Base-by-base conservation (phyloP, 305 asterid genomes). In the Rubia balearica region DNA sequence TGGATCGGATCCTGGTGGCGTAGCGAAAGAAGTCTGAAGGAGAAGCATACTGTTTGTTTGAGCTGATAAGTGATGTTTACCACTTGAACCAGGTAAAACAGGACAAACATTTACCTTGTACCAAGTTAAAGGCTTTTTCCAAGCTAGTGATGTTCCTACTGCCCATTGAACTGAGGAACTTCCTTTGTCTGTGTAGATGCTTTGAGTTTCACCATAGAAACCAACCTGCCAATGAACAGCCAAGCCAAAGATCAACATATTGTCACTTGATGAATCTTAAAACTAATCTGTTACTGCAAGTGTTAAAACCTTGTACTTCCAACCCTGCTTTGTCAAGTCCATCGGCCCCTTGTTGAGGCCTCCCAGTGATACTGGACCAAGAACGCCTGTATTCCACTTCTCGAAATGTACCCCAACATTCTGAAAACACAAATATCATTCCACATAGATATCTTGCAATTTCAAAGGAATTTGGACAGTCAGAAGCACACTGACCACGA, bases 91-190 rank as follows among this genome's bases (percentile, higher is more conserved):
- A 1, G 16, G 7, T 7, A 24, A 67, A 27, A 30, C 56, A 19
- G 16, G 40, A 27, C 30, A 60, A 21, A 43, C 7, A 22, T 4
- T 79, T 73, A 90, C 98, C 96, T 90, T 89, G 81, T 93, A 89
- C 98, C 97, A 93, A 6, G 96, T 88, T 61, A 93, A 82, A 40
- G 97, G 96, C 59, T 86, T 93, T 71, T 90, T 89, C 73, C 81
- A 82, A 78, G 89, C 90, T 69, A 90, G 30, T 21, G 77, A 75
- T 11, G 92, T 79, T 61, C 87, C 95, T 57, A 74, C 79, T 51
- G 48, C 71, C 98, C 98, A 90, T 65, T 89, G 90, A 12, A 89
- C 95, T 0, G 95, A 85, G 53, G 96, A 81, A 77, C 91, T 89
- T 76, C 97, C 97, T 6, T 67, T 80, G 67, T 71, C 71, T 6